Conservation (phyloP, 805 yeast species). For the Wickerhamomyces canadensis region DNA sequence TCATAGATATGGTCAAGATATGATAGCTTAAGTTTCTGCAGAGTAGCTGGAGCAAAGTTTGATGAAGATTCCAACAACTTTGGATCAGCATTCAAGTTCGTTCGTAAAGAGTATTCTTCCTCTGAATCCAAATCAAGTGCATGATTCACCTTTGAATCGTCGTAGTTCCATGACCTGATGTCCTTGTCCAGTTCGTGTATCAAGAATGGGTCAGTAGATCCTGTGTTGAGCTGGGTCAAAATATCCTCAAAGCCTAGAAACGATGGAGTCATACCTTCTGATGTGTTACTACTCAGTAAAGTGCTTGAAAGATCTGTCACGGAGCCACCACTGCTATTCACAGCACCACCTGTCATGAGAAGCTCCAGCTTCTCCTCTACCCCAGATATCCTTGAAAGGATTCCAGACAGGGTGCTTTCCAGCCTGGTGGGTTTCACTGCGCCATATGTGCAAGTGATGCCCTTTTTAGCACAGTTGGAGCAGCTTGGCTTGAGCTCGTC, state of each 20-base stretch:
- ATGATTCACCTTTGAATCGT: neutral
- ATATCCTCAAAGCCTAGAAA: neutral
- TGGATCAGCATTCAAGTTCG: neutral
- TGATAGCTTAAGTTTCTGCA: neutral
- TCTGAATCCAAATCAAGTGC: neutral
- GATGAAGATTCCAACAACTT: neutral
- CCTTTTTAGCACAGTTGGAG: neutral
- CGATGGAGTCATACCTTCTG: neutral
- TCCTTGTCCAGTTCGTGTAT: neutral
- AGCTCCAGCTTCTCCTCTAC: neutral
- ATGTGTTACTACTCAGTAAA: neutral
- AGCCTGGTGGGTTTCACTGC: neutral
- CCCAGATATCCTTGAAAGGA: neutral
- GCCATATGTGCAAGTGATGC: neutral
- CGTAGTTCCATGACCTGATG: neutral
- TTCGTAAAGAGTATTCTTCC: neutral
- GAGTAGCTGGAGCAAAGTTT: neutral
- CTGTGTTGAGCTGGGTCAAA: neutral
- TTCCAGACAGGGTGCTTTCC: neutral
- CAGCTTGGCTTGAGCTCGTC: conserved; percentile 2
- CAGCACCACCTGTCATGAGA: neutral
- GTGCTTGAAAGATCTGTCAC: neutral
- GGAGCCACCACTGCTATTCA: neutral
- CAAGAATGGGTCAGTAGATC: neutral
- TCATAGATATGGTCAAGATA: conserved; percentile 1